Evolutionary conservation across 306 rosid genomes (phyloP), one percentile per base, ranked within the genome.

Genomic region (Cajanus cajan): DNA sequence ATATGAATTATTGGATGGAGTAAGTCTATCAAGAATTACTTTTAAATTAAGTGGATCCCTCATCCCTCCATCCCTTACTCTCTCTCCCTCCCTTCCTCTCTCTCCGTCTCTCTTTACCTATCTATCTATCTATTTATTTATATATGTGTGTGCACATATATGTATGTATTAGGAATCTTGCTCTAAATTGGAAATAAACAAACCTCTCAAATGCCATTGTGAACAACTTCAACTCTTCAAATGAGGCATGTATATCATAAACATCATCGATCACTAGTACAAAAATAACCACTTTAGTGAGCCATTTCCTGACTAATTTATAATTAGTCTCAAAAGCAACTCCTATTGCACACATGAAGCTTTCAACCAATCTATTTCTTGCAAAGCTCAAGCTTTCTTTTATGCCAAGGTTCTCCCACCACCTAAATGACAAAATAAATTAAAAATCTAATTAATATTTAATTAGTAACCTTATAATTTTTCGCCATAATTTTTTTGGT

Each of bases 381-480:
- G 93, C 88, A 73, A 92, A 92, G 28, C 39, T 37, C 84, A 90
- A 41, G 0, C 81, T 69, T 37, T 84, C 34, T 57, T 33, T 65
- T 8, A 90, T 22, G 13, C 86, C 93, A 15, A 87, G 86, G 40
- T 86, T 86, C 68, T 73, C 85, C 97, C 97, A 92, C 94, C 94
- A 92, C 83, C 94, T 92, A 80, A 24, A 14, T 2, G 0, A 37
- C 36, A 43, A 41, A 72, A n/a, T 7, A 28, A 4, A 61, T 28
- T 28, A 28, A 28, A 28, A 28, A 1, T 1, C 31, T 28, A 28
- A 28, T 28, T 28, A 28, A n/a, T n/a, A n/a, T n/a, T n/a, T n/a
- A n/a, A n/a, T n/a, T n/a, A 33, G 47, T 0, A 19, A 4, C 18
- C 31, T 25, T 57, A 4, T 69, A 25, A 3, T 70, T 25, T 28